These are phyloP conservation scores for Mycena rosella DNA, from an alignment of 768 basidiomycete species.

Conservation along the genomic window DNA sequence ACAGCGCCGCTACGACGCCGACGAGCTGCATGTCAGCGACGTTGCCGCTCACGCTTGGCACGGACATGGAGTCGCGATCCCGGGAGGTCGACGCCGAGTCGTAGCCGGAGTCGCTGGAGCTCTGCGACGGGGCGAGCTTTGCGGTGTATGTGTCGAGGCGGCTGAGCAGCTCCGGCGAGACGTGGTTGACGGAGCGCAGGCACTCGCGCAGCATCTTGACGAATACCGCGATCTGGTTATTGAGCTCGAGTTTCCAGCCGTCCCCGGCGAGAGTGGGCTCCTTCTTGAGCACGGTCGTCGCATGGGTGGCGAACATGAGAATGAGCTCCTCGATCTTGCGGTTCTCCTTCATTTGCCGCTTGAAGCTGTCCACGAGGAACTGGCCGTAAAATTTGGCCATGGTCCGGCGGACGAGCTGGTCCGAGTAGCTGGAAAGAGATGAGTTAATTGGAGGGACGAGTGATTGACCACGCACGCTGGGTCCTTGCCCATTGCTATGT, in stretches of 20 bases:
- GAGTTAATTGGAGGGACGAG: conserved; percentile 5
- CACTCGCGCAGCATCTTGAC: conserved; percentile 88
- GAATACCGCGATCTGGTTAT: conserved; percentile 92
- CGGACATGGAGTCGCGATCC: conserved; percentile 65
- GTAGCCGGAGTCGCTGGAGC: conserved; percentile 75
- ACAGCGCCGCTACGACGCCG: conserved; percentile 73
- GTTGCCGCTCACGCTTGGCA: conserved; percentile 55
- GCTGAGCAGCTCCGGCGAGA: conserved; percentile 84
- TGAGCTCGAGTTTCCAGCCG: conserved; percentile 93
- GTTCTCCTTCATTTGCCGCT: conserved; percentile 93
- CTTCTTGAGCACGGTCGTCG: conserved; percentile 89
- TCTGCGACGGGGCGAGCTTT: conserved; percentile 77
- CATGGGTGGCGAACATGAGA: conserved; percentile 93
- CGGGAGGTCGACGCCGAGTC: conserved; percentile 72
- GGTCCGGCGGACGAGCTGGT: conserved; percentile 89
- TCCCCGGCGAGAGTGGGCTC: conserved; percentile 87
- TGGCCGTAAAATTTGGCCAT: conserved; percentile 95
- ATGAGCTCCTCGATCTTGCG: conserved; percentile 98
- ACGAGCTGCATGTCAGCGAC: conserved; percentile 87
- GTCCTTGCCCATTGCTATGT: conserved; percentile 95
- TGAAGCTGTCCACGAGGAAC: conserved; percentile 87
- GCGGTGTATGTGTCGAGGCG: conserved; percentile 88
- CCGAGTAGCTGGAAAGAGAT: conserved; percentile 75
- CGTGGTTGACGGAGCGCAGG: conserved; percentile 77
- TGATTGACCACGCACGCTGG: conserved; percentile 70